phyloP scores from a whole-genome alignment of 164 flowering plant species.

The Pachysandra terminalis region DNA sequence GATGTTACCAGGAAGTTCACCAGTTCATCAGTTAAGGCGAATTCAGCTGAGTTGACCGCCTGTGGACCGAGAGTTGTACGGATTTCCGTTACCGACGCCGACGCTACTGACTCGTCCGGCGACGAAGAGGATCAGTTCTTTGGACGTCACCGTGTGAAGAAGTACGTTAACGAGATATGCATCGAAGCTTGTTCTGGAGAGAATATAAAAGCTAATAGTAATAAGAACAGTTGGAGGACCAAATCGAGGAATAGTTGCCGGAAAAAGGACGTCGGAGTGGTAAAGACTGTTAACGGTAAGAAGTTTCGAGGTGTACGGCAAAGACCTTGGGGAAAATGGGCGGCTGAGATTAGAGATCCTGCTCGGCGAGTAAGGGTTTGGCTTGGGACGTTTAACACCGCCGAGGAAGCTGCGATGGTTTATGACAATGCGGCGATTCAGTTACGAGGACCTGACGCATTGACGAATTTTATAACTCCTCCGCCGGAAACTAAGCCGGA shows the following conservation, averaged over 20 bases:
- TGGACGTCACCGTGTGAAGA: slow-evolving; percentile 43
- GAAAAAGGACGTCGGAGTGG: slow-evolving; percentile 7
- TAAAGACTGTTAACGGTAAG: slow-evolving; percentile 16
- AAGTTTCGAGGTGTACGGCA: slow-evolving; percentile 86
- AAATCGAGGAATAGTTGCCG: slow-evolving; percentile 4
- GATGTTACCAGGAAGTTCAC: too few relatives aligned
- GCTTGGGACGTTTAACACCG: slow-evolving; percentile 87
- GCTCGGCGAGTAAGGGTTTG: slow-evolving; percentile 57
- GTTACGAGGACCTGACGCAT: slow-evolving; percentile 78
- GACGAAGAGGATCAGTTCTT: too few relatives aligned
- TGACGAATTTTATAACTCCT: slow-evolving; percentile 55
- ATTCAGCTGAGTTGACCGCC: neutral
- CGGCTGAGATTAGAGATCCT: slow-evolving; percentile 94
- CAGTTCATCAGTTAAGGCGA: neutral
- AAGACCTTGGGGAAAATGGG: slow-evolving; percentile 97
- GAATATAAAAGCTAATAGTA: neutral
- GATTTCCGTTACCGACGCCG: too few relatives aligned
- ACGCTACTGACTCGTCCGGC: too few relatives aligned
- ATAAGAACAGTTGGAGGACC: neutral
- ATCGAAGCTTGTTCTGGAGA: slow-evolving; percentile 22
- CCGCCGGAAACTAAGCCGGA: slow-evolving; percentile 17
- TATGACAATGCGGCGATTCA: slow-evolving; percentile 82
- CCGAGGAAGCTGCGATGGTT: slow-evolving; percentile 87
- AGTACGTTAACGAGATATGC: slow-evolving; percentile 43
- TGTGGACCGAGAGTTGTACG: slow-evolving; percentile 35